Evolutionary conservation across 106 monocot species (phyloP), one percentile per base, ranked within the genome.

Genomic region (Triglochin maritima): DNA sequence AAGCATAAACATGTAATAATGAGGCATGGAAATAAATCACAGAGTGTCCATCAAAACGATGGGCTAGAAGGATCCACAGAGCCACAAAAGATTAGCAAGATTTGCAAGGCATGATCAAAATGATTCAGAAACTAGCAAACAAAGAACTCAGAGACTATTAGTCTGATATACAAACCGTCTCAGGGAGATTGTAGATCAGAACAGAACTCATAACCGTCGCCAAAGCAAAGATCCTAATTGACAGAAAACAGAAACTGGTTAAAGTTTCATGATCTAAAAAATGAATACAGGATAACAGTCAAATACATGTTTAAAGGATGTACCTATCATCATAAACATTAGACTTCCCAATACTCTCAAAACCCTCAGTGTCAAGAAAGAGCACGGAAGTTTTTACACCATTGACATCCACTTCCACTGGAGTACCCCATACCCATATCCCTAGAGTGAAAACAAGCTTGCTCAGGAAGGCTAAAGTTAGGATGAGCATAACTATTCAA

Each of bases 261-360:
- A 9, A 8, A 47, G 47, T 43, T 57, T 9, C 4, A 45, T 43
- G 9, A 17, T n/a, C 44, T 12, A 56, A 47, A 44, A 4, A 55
- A 53, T 12, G 54, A 17, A 47, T 12, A 54, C 8, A 74, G 8
- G 16, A 44, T 15, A 52, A 16, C 11, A 6, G 42, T 9, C 6
- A 72, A 69, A 65, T 17, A 70, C 7, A 12, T 42, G 6, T 45
- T 53, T 59, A 14, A 29, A 71, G 14, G 51, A 68, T 12, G 67
- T 56, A 94, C 96, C 96, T 98, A 69, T 98, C 96, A 84, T 98
- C 96, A 82, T 98, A 98, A 56, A 98, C 91, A 84, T 90, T 98
- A 76, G 96, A 98, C 73, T 98, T 98, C 46, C 96, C 96, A 74
- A 98, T 61, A 88, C 96, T 98, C 63, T 98, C 96, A 91, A 98